These are phyloP conservation scores for Naganishia liquefaciens DNA, from an alignment of 1,284 basidiomycete species.

Conservation along the genomic window DNA sequence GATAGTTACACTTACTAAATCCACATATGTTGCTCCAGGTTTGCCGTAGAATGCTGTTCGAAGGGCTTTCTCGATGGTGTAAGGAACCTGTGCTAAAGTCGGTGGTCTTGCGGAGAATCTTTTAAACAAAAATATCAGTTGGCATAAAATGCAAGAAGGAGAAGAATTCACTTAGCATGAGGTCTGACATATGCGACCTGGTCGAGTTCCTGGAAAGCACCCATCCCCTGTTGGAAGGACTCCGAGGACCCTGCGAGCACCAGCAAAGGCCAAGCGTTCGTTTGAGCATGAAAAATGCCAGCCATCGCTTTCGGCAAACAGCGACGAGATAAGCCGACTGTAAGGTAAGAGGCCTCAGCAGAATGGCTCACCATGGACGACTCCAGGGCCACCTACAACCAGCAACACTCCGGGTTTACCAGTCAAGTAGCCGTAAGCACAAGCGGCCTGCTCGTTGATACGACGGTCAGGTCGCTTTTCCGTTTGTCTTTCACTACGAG, in stretches of 20 bases:
- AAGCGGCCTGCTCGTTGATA: constrained; percentile 32
- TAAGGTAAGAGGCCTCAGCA: not conserved
- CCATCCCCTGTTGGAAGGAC: constrained; percentile 35
- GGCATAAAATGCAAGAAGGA: not conserved
- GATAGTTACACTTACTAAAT: constrained; percentile 31
- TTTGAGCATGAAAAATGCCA: constrained; percentile 33
- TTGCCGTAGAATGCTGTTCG: constrained; percentile 34
- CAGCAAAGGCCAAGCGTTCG: constrained; percentile 36
- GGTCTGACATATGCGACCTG: constrained; percentile 34
- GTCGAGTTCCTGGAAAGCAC: constrained; percentile 38
- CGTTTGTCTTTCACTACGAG: too few species aligned
- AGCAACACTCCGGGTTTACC: constrained; percentile 36
- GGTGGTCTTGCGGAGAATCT: constrained; percentile 36
- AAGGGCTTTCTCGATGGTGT: constrained; percentile 34
- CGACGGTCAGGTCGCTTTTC: not conserved
- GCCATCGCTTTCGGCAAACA: constrained; percentile 28
- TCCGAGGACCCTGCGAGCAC: constrained; percentile 36
- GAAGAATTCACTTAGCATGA: constrained; percentile 33
- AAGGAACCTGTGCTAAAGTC: constrained; percentile 30
- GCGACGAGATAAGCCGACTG: not conserved
- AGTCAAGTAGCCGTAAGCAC: constrained; percentile 37
- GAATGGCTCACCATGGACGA: constrained; percentile 34
- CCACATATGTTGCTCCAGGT: constrained; percentile 36
- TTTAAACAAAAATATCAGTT: not conserved
- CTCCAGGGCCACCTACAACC: constrained; percentile 37